These are phyloP conservation scores for Annulohypoxylon stygium DNA, from an alignment of 495 filamentous ascomycete genomes.

Conservation along the genomic window DNA sequence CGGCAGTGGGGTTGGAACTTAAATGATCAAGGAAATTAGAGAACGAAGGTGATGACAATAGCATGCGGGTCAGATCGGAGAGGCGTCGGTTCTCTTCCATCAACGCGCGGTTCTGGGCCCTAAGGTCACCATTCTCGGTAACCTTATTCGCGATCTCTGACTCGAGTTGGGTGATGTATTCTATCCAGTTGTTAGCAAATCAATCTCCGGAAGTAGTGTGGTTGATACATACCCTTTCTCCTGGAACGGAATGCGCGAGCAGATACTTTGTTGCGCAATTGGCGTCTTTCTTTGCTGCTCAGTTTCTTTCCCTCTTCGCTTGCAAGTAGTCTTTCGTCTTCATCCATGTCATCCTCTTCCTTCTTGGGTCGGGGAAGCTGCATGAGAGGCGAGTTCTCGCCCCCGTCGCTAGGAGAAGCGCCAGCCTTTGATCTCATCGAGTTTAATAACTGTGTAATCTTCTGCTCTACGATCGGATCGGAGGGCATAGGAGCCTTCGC, in stretches of 20 bases:
- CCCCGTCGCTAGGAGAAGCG: conserved; percentile 65
- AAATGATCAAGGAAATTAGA: conserved; percentile 82
- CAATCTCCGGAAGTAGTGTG: neutral
- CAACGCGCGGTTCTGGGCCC: conserved; percentile 77
- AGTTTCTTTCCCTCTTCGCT: conserved; percentile 99
- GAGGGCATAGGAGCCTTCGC: conserved; percentile 62
- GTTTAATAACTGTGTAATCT: conserved; percentile 84
- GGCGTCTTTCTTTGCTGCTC: conserved; percentile 91
- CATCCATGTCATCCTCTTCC: conserved; percentile 98
- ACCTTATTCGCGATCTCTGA: conserved; percentile 79
- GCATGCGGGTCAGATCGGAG: conserved; percentile 80
- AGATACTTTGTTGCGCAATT: conserved; percentile 97
- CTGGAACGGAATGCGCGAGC: conserved; percentile 95
- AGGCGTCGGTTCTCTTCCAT: conserved; percentile 84
- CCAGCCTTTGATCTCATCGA: conserved; percentile 78
- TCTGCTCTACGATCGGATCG: conserved; percentile 83
- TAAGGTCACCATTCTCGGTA: conserved; percentile 78
- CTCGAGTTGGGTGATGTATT: conserved; percentile 96
- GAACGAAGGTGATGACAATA: conserved; percentile 89
- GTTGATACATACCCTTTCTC: conserved; percentile 82
- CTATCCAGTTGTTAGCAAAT: conserved; percentile 71
- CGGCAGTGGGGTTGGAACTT: conserved; percentile 62
- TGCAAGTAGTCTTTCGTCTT: conserved; percentile 91
- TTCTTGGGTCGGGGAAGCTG: conserved; percentile 74
- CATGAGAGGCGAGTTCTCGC: conserved; percentile 63